Evolutionary conservation across 768 basidiomycete species (phyloP), one percentile per base, ranked within the genome.

Genomic region (Lentinula guzmanii): DNA sequence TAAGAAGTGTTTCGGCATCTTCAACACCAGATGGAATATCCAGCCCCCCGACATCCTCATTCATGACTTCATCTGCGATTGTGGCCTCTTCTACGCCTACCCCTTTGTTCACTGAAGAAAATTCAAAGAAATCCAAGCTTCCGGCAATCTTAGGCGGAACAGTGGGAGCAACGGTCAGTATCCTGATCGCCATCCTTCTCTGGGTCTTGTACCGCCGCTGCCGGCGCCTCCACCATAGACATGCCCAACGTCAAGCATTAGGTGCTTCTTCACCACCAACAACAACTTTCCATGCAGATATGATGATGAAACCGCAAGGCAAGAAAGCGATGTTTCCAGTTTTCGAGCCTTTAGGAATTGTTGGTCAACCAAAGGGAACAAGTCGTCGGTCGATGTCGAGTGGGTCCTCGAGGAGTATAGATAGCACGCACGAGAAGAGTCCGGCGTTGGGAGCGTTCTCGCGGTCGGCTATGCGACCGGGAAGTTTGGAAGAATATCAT

Each of bases 221-320:
- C 43, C 7, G n/a, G 6, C n/a, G n/a, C 6, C 42, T 13, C 28
- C 28, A 28, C 42, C 42, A 43, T n/a, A 52, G 52, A 56, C n/a
- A 24, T 10, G 21, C 28, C 28, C 28, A 28, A 28, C 28, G 28
- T 28, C 28, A 28, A 28, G 28, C 2, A 28, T 28, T 4, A 3
- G 3, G 28, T 9, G n/a, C 7, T 21, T 24, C 21, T 21, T 24
- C 46, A 8, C 9, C 46, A 48, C 28, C 31, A 15, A 42, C 56
- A 58, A 31, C 56, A n/a, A 45, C 56, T 16, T 58, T 58, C 45
- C 24, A 58, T 10, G 42, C 39, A 28, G 56, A 58, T 41, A 58
- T 43, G 56, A 58, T 58, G 56, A 18, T 58, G 35, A 58, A 58
- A 58, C 18, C 42, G 15, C 54, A 28, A 24, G n/a, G 9, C 11